phyloP scores from a whole-genome alignment of 1,139 yeast genomes.

The Hansenula sp. region DNA sequence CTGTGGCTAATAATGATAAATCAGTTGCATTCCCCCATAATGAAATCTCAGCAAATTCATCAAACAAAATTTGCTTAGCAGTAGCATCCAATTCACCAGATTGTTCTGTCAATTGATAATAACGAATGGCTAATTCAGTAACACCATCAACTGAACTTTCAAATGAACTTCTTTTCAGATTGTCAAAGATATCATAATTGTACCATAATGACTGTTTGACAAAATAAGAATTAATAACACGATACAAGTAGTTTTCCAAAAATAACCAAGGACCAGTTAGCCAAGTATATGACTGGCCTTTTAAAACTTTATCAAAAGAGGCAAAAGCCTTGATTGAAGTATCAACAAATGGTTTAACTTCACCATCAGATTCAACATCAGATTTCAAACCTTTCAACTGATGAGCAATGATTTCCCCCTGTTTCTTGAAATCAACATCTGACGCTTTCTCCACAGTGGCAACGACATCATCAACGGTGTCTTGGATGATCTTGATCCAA shows the following conservation, averaged over 20 bases:
- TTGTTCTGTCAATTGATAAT: constrained; percentile 43
- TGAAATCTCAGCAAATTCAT: constrained; percentile 83
- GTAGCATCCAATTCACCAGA: constrained; percentile 36
- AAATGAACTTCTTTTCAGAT: constrained; percentile 71
- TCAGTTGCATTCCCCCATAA: constrained; percentile 99
- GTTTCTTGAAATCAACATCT: constrained; percentile 19
- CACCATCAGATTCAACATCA: constrained; percentile 37
- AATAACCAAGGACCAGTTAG: constrained; percentile 88
- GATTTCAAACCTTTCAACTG: constrained; percentile 38
- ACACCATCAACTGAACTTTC: constrained; percentile 74
- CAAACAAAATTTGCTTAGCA: constrained; percentile 53
- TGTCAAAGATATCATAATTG: constrained; percentile 66
- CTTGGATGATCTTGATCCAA: constrained; percentile 82
- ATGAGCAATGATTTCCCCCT: constrained; percentile 28
- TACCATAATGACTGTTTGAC: constrained; percentile 43
- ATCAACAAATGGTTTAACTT: constrained; percentile 39
- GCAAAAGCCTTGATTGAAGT: constrained; percentile 41
- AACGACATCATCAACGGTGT: constrained; percentile 59
- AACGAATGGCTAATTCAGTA: constrained; percentile 74
- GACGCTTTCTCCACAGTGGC: constrained; percentile 27
- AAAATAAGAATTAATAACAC: constrained; percentile 51
- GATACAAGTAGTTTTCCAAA: constrained; percentile 81
- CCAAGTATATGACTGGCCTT: constrained; percentile 51
- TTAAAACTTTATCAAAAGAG: constrained; percentile 47
- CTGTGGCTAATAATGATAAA: constrained; percentile 80